Conservation (phyloP, 352 stramenopile genomes). For the Pythium dissimile region DNA sequence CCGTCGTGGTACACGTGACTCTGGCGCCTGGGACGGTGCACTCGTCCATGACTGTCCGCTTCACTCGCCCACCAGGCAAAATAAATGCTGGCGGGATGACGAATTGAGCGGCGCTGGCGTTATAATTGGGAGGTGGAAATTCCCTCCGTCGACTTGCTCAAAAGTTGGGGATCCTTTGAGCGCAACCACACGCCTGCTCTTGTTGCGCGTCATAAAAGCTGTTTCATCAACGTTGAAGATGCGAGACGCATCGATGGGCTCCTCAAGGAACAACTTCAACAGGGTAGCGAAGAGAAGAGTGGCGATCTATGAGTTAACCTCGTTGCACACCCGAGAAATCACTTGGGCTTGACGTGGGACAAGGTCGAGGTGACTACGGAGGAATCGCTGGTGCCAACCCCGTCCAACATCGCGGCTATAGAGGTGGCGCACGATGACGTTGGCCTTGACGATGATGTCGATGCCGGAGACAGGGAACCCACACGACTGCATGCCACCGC, state of each 20-base stretch:
- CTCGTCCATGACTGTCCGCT: neutral
- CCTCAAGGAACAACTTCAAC: constrained; percentile 15
- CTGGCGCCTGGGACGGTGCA: neutral
- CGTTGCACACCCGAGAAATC: constrained; percentile 10
- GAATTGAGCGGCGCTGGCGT: constrained; percentile 10
- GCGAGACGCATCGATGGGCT: neutral
- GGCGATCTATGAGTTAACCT: neutral
- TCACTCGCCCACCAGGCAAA: constrained; percentile 11
- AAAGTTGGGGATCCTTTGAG: constrained; percentile 21
- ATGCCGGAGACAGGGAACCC: constrained; percentile 8
- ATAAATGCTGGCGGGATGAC: constrained; percentile 20
- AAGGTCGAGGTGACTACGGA: constrained; percentile 6
- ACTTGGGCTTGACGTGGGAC: constrained; percentile 5
- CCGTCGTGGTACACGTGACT: constrained; percentile 14
- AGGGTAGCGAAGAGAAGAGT: constrained; percentile 16
- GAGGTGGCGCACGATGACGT: neutral
- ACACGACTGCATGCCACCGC: constrained; percentile 13
- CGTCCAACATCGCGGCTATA: neutral
- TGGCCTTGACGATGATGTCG: constrained; percentile 18
- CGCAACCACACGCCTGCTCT: constrained; percentile 20
- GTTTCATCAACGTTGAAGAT: constrained; percentile 34
- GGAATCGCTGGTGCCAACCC: constrained; percentile 24
- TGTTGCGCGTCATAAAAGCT: constrained; percentile 11
- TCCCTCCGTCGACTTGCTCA: constrained; percentile 6
- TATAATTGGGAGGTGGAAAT: constrained; percentile 30